A percentile compares a stretch with the other conserved stretches of the same genome.
phyloP scores from a whole-genome alignment of 2,329 filamentous ascomycete genomes.

The Ceratocystis papillata region DNA sequence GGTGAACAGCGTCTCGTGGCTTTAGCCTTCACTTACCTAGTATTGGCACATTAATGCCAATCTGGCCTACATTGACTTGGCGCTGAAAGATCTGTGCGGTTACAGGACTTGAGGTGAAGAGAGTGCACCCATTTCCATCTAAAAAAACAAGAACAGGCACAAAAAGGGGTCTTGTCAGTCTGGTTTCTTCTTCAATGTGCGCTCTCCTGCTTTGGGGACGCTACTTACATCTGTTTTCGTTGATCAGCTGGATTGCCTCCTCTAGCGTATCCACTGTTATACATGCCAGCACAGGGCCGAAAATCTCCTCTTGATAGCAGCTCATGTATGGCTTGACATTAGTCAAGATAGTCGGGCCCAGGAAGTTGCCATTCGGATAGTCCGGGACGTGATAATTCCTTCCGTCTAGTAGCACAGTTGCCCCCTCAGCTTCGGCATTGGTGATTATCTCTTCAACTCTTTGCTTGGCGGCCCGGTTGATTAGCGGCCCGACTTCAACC shows the following conservation, averaged over 20 bases:
- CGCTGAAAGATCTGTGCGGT: constrained; percentile 26
- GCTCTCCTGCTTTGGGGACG: background rate
- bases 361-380: constrained; percentile 28
- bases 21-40: constrained; percentile 21
- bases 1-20: background rate
- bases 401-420: constrained; percentile 27
- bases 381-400: constrained; percentile 25
- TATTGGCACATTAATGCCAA: constrained; percentile 28
- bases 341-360: constrained; percentile 27
- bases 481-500: constrained; percentile 27
- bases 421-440: constrained; percentile 26
- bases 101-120: constrained; percentile 26
- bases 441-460: constrained; percentile 26
- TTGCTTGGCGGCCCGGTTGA: constrained; percentile 26
- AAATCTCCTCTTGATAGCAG: constrained; percentile 29
- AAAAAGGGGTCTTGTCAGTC: background rate
- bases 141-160: background rate
- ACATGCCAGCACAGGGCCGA: constrained; percentile 29
- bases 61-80: constrained; percentile 27
- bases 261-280: constrained; percentile 27
- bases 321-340: constrained; percentile 26
- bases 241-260: constrained; percentile 28
- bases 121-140: constrained; percentile 28
- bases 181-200: background rate
- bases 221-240: constrained; percentile 29